Evolutionary conservation across 352 stramenopile genomes (phyloP).

Genomic region (Achlya hypogyna): DNA sequence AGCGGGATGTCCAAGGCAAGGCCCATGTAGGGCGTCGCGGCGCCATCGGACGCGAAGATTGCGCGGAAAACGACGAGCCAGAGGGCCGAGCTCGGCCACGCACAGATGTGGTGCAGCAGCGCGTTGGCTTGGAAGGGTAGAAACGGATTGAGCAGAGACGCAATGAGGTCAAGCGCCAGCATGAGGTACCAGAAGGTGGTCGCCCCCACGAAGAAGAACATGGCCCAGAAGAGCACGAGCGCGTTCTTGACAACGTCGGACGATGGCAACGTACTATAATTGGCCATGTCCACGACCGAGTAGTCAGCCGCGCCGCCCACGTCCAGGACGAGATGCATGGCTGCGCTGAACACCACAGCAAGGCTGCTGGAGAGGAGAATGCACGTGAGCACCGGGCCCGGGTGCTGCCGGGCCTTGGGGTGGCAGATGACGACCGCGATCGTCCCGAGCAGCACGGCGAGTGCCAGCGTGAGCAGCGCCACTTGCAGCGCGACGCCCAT

Average conservation of each 20-base stretch:
- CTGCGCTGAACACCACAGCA: constrained; percentile 45
- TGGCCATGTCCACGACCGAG: constrained; percentile 4
- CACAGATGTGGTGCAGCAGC: constrained; percentile 71
- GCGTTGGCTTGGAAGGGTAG: constrained; percentile 80
- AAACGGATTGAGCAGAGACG: constrained; percentile 81
- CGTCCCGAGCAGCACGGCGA: constrained; percentile 43
- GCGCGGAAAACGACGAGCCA: constrained; percentile 69
- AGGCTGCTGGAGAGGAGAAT: constrained; percentile 65
- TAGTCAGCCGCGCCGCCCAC: not conserved
- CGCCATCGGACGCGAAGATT: constrained; percentile 31
- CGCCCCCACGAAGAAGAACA: constrained; percentile 74
- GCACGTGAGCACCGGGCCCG: constrained; percentile 60
- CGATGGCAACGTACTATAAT: constrained; percentile 29
- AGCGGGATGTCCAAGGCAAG: constrained; percentile 53
- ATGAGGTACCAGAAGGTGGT: constrained; percentile 80
- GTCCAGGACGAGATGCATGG: not conserved
- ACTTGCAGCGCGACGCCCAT: too few relatives aligned
- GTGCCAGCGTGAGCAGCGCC: not conserved
- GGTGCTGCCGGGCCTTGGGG: constrained; percentile 44
- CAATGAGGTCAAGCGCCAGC: constrained; percentile 76
- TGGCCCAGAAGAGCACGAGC: constrained; percentile 70
- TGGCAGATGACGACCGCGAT: constrained; percentile 62
- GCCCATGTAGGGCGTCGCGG: constrained; percentile 28
- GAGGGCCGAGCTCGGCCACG: constrained; percentile 57
- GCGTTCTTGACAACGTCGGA: constrained; percentile 25